phyloP scores from a whole-genome alignment of 805 yeast genomes.

The Kockiozyma suomiensis region DNA sequence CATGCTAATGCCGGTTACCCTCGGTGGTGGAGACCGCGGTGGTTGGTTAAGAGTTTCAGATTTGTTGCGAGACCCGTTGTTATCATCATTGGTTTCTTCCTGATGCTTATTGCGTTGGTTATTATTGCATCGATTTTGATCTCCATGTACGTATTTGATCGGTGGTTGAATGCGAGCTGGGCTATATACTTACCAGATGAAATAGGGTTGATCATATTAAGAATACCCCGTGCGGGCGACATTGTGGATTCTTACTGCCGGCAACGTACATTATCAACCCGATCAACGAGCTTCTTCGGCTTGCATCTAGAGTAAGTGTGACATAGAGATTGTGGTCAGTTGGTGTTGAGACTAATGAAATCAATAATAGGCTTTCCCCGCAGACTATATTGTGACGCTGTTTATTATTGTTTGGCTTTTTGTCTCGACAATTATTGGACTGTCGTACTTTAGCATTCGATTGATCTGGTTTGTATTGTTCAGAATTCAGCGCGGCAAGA shows the following conservation, averaged over 20 bases:
- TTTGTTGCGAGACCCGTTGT: slow-evolving; percentile 24
- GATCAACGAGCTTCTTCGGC: slow-evolving; percentile 29
- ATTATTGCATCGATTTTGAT: slow-evolving; percentile 32
- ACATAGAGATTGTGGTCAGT: no score
- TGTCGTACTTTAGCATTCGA: slow-evolving; percentile 34
- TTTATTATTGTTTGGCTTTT: slow-evolving; percentile 33
- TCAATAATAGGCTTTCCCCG: slow-evolving; percentile 32
- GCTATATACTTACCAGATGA: not conserved
- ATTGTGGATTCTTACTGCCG: slow-evolving; percentile 28
- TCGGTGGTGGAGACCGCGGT: slow-evolving; percentile 29
- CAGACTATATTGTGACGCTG: slow-evolving; percentile 31
- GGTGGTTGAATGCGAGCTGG: not conserved
- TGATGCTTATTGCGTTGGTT: slow-evolving; percentile 25
- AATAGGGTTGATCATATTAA: slow-evolving; percentile 29
- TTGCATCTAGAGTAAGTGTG: slow-evolving; percentile 25
- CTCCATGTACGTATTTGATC: slow-evolving; percentile 14
- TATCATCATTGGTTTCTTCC: slow-evolving; percentile 24
- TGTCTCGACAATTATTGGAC: slow-evolving; percentile 32
- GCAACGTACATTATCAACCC: slow-evolving; percentile 28
- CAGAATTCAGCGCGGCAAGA: slow-evolving; percentile 33
- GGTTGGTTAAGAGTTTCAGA: slow-evolving; percentile 25
- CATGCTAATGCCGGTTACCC: slow-evolving; percentile 26
- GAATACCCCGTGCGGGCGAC: slow-evolving; percentile 33
- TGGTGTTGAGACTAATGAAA: not conserved
- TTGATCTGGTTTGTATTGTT: slow-evolving; percentile 33